Conservation (phyloP, 148 eudicot genomes). For the Vaccinium myrtillus region DNA sequence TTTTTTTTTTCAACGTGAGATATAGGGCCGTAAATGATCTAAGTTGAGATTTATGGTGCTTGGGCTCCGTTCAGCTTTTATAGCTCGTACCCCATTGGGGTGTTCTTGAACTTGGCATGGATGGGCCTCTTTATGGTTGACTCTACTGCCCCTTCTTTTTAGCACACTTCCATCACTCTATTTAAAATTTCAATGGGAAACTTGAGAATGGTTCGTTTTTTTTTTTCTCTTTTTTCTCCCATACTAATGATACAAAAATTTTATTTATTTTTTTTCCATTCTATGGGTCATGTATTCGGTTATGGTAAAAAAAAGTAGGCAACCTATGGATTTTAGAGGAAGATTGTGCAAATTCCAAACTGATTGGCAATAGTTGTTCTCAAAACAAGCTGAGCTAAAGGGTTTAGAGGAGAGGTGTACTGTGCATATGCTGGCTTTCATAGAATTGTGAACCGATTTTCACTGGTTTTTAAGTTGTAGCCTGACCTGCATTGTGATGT, state of each 20-base stretch:
- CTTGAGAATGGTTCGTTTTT: neutral
- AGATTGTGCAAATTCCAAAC: too few relatives aligned
- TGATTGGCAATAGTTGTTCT: neutral
- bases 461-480: neutral
- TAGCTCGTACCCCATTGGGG: neutral
- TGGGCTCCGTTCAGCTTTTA: neutral
- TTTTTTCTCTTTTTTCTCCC: neutral
- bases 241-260: too few relatives aligned
- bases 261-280: too few relatives aligned
- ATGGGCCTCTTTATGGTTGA: constrained; percentile 1
- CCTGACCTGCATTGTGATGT: neutral
- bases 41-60: neutral
- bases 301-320: too few relatives aligned
- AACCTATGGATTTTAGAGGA: too few relatives aligned
- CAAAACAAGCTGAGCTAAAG: neutral
- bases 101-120: neutral
- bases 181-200: neutral
- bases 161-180: neutral
- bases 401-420: neutral
- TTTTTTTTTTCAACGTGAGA: neutral
- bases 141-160: neutral
- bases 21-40: neutral
- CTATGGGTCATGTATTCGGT: too few relatives aligned
- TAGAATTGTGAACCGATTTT: neutral
- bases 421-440: neutral